Percentiles rank a stretch among this genome's conserved stretches.
Evolutionary conservation across 192 early-diverging fungal species (phyloP).

Genomic region (Podila minutissima): DNA sequence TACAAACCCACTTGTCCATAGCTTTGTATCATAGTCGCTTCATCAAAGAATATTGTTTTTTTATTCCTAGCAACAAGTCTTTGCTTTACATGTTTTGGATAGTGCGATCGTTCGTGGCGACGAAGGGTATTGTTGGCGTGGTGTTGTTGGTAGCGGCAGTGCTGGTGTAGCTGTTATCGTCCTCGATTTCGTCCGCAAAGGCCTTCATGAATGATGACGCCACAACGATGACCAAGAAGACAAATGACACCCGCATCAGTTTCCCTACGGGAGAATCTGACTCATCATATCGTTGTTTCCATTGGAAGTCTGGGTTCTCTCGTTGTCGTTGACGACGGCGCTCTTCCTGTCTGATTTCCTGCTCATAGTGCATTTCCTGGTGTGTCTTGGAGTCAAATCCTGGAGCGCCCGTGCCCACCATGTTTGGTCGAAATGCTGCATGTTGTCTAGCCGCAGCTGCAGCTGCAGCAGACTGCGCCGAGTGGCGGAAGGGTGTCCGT

Average conservation of each 20-base stretch:
- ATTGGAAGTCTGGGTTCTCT: slow-evolving; percentile 7
- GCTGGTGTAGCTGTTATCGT: background rate
- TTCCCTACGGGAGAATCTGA: slow-evolving; percentile 10
- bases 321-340: slow-evolving; percentile 26
- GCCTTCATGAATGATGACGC: slow-evolving; percentile 16
- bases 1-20: background rate
- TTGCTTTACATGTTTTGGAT: background rate
- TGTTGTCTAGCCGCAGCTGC: slow-evolving; percentile 24
- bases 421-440: slow-evolving; percentile 8
- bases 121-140: background rate
- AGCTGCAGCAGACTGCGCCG: slow-evolving; percentile 38
- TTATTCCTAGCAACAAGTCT: too few species aligned
- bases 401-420: slow-evolving; percentile 9
- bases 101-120: background rate
- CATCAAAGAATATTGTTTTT: too few species aligned
- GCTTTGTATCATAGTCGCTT: too few species aligned
- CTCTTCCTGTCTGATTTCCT: slow-evolving; percentile 25
- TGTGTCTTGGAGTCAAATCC: slow-evolving; percentile 47
- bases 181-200: slow-evolving; percentile 24
- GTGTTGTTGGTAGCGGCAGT: background rate
- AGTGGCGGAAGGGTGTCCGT: slow-evolving; percentile 41
- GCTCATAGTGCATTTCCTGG: slow-evolving; percentile 49
- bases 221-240: slow-evolving; percentile 13
- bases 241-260: slow-evolving; percentile 11
- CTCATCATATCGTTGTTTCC: slow-evolving; percentile 13